phyloP scores from a whole-genome alignment of 2,329 filamentous ascomycete species.

The Sclerotiophoma versabilis region DNA sequence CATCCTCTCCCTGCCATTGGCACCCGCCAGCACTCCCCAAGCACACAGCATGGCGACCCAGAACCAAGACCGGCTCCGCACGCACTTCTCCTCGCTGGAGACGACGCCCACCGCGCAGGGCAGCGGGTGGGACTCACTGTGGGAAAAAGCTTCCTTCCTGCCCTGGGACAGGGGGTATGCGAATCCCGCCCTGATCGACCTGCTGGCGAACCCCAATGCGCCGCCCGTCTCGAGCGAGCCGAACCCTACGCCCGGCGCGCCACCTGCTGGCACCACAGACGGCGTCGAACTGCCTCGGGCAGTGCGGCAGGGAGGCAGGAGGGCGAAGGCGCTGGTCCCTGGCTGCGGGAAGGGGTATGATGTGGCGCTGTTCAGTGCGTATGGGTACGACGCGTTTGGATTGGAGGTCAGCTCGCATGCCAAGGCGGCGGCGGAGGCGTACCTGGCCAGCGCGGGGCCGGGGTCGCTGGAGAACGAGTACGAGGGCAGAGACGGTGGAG shows the following conservation, averaged over 20 bases:
- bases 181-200: constrained; percentile 66
- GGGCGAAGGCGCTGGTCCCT: constrained; percentile 72
- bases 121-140: constrained; percentile 67
- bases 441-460: constrained; percentile 36
- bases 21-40: background rate
- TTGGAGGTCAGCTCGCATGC: constrained; percentile 70
- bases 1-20: background rate
- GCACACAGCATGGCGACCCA: constrained; percentile 27
- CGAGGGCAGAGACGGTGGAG: constrained; percentile 50
- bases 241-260: constrained; percentile 32
- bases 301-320: constrained; percentile 31
- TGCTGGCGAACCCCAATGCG: constrained; percentile 44
- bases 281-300: constrained; percentile 46
- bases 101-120: constrained; percentile 51
- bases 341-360: constrained; percentile 86
- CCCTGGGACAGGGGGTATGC: constrained; percentile 67
- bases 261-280: constrained; percentile 19
- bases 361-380: constrained; percentile 74
- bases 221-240: constrained; percentile 19
- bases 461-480: constrained; percentile 52
- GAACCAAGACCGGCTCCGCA: constrained; percentile 48
- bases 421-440: constrained; percentile 56
- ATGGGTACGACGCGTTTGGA: constrained; percentile 80
- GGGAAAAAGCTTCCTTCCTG: constrained; percentile 59
- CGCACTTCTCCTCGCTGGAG: constrained; percentile 54